A percentile compares a stretch with the other conserved stretches of the same genome.
These are phyloP conservation scores for Apiospora phragmitis DNA, from an alignment of 2,329 filamentous ascomycete species.

Conservation along the genomic window DNA sequence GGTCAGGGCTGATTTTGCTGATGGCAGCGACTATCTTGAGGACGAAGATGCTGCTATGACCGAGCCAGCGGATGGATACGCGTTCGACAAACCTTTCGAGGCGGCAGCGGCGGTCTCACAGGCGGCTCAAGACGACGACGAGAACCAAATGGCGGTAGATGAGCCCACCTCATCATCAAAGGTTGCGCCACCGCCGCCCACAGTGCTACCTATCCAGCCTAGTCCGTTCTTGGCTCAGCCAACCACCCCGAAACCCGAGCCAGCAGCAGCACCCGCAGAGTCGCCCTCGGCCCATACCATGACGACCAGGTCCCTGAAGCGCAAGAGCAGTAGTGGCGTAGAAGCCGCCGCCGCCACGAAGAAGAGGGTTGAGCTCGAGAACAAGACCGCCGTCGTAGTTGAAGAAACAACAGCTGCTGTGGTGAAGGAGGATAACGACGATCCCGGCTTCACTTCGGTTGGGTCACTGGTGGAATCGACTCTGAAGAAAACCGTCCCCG, in stretches of 20 bases:
- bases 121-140: not conserved
- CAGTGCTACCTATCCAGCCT: conserved; percentile 15
- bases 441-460: conserved; percentile 13
- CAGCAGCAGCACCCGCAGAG: conserved; percentile 23
- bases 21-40: conserved; percentile 38
- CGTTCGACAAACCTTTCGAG: conserved; percentile 25
- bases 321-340: conserved; percentile 43
- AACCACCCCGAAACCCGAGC: conserved; percentile 22
- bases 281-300: conserved; percentile 10
- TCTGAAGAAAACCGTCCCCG: not conserved
- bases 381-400: conserved; percentile 20
- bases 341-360: conserved; percentile 25
- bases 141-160: not conserved
- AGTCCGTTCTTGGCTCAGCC: conserved; percentile 26
- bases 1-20: conserved; percentile 31
- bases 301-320: conserved; percentile 35
- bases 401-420: not conserved
- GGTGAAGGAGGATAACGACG: conserved; percentile 6
- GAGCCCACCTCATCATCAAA: conserved; percentile 15
- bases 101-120: conserved; percentile 12
- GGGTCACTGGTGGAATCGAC: conserved; percentile 14
- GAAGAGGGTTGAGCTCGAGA: conserved; percentile 42
- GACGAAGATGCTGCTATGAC: conserved; percentile 27
- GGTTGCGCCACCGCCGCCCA: conserved; percentile 4
- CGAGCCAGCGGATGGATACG: conserved; percentile 23